A percentile compares a stretch with the other conserved stretches of the same genome.
Evolutionary conservation across 2,329 filamentous ascomycete genomes (phyloP).

Genomic region (Colletotrichum abscissum): DNA sequence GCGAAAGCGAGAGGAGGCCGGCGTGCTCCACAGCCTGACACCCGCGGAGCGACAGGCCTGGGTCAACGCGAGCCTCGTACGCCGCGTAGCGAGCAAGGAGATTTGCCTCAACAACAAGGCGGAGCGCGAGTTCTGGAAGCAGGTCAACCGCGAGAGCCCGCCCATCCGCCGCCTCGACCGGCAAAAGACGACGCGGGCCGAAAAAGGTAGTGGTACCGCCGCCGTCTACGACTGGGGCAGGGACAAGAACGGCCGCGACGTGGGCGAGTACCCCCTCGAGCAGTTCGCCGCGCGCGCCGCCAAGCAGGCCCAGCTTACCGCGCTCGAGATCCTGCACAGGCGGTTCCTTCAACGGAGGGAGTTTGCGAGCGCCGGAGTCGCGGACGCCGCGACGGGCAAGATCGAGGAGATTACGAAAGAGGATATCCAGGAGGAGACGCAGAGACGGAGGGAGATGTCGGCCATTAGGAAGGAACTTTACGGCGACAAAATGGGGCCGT

Average conservation of each 20-base stretch:
- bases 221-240: conserved; percentile 59
- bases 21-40: conserved; percentile 57
- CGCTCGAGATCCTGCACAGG: conserved; percentile 56
- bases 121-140: conserved; percentile 69
- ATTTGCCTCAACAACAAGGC: conserved; percentile 56
- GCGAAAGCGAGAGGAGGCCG: conserved; percentile 54
- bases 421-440: conserved; percentile 59
- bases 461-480: conserved; percentile 63
- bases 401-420: conserved; percentile 46
- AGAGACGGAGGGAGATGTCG: conserved; percentile 63
- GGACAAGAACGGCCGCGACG: conserved; percentile 61
- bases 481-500: conserved; percentile 60
- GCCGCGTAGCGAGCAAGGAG: conserved; percentile 50
- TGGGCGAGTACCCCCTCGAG: conserved; percentile 59
- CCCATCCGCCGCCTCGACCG: conserved; percentile 56
- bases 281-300: conserved; percentile 57
- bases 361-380: conserved; percentile 39
- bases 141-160: conserved; percentile 62
- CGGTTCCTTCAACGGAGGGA: conserved; percentile 55
- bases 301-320: conserved; percentile 55
- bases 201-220: conserved; percentile 21
- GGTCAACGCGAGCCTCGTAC: conserved; percentile 58
- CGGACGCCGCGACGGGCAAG: conserved; percentile 27
- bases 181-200: conserved; percentile 4
- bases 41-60: conserved; percentile 62